Conservation (phyloP, 257 asterid species). For the Scutellaria galericulata region DNA sequence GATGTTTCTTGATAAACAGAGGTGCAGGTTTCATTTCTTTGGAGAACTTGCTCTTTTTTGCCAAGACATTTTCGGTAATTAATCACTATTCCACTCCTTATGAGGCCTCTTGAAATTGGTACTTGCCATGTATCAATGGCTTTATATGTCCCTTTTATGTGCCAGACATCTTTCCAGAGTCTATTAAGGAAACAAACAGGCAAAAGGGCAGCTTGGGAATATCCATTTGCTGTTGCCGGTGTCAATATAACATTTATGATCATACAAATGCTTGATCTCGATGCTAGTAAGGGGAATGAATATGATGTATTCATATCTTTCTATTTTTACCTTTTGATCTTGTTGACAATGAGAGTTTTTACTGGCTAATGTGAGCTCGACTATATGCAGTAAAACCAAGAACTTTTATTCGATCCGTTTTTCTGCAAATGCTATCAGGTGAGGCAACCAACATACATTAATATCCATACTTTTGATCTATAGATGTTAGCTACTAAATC, state of each 20-base stretch:
- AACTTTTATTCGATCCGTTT: slow-evolving; percentile 60
- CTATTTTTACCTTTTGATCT: not conserved
- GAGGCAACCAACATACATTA: slow-evolving; percentile 1
- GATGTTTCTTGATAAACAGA: slow-evolving; percentile 46
- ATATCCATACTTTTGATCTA: too few relatives aligned
- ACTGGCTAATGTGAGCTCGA: slow-evolving; percentile 36
- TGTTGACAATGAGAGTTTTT: slow-evolving; percentile 2
- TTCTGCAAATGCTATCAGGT: slow-evolving; percentile 72
- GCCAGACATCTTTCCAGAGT: slow-evolving; percentile 70
- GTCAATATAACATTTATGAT: slow-evolving; percentile 86
- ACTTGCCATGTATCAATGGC: not conserved
- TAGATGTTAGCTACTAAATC: too few relatives aligned
- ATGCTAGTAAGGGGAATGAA: slow-evolving; percentile 58
- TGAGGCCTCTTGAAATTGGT: not conserved
- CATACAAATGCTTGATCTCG: slow-evolving; percentile 84
- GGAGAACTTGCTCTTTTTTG: slow-evolving; percentile 85
- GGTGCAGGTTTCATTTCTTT: slow-evolving; percentile 88
- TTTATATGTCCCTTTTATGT: not conserved
- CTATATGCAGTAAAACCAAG: slow-evolving; percentile 70
- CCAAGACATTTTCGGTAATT: slow-evolving; percentile 75
- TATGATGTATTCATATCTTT: not conserved
- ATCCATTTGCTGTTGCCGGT: slow-evolving; percentile 95
- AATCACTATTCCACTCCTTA: slow-evolving; percentile 5
- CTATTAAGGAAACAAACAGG: slow-evolving; percentile 77
- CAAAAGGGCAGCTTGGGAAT: slow-evolving; percentile 83